These are phyloP conservation scores for Eurotiales sp. DNA, from an alignment of 2,329 filamentous ascomycete species.

Conservation along the genomic window DNA sequence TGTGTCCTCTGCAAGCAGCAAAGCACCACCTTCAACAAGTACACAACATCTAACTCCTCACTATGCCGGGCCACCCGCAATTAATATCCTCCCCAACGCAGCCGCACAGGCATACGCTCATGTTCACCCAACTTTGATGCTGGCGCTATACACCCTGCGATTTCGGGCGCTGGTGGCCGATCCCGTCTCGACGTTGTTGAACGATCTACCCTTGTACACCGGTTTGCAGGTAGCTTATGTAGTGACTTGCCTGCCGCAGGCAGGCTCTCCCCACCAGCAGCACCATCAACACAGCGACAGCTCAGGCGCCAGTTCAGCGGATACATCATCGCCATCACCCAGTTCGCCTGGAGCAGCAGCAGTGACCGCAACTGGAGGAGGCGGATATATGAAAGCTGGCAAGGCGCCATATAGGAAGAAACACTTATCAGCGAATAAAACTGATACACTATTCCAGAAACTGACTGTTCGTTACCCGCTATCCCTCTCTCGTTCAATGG, in stretches of 20 bases:
- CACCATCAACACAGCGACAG: too few relatives aligned
- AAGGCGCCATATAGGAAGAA: constrained; percentile 7
- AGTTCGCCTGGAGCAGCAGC: background rate
- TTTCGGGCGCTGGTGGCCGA: constrained; percentile 67
- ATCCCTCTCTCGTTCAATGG: too few relatives aligned
- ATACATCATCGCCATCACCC: too few relatives aligned
- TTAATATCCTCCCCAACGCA: constrained; percentile 47
- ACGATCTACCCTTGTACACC: constrained; percentile 59
- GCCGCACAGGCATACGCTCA: constrained; percentile 57
- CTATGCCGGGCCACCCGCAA: constrained; percentile 33
- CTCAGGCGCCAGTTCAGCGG: background rate
- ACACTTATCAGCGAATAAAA: background rate
- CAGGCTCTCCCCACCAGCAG: constrained; percentile 32
- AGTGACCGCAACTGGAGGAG: constrained; percentile 5
- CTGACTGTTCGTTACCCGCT: constrained; percentile 5
- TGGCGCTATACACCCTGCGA: constrained; percentile 59
- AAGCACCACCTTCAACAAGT: constrained; percentile 1
- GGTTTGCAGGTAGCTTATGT: constrained; percentile 60
- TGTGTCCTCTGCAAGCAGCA: constrained; percentile 9
- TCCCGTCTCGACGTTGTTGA: constrained; percentile 62
- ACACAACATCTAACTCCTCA: constrained; percentile 15
- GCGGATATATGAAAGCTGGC: constrained; percentile 6
- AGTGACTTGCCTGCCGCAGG: constrained; percentile 56
- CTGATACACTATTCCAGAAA: constrained; percentile 8
- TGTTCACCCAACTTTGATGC: constrained; percentile 64